phyloP scores from a whole-genome alignment of 495 filamentous ascomycete species.

The Glarea lozoyensis region DNA sequence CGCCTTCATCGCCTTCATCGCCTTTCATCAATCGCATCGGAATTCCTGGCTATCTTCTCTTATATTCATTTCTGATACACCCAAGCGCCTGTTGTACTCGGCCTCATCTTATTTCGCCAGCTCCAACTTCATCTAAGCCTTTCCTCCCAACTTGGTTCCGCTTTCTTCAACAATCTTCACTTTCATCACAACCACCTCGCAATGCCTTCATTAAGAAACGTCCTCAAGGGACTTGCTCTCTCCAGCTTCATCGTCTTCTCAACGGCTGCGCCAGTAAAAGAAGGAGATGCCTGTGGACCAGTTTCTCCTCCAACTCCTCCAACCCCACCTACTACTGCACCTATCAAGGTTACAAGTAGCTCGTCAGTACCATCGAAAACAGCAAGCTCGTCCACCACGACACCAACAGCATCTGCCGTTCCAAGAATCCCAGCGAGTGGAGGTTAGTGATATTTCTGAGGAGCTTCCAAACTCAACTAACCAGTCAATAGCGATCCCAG shows the following conservation, averaged over 20 bases:
- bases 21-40: neutral
- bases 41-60: neutral
- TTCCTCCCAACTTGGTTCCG: too few species aligned
- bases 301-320: neutral
- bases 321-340: neutral
- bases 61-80: too few species aligned
- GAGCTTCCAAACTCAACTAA: neutral
- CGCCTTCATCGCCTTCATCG: neutral
- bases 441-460: constrained; percentile 2
- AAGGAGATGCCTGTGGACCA: neutral
- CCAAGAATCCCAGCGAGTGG: constrained; percentile 8
- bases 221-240: constrained; percentile 12
- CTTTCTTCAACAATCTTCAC: neutral
- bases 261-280: neutral
- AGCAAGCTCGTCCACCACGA: constrained; percentile 1
- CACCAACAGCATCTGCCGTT: too few species aligned
- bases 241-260: constrained; percentile 2
- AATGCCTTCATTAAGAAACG: constrained; percentile 12
- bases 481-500: constrained; percentile 10
- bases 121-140: neutral
- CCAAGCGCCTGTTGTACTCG: too few species aligned
- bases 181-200: neutral
- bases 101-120: neutral
- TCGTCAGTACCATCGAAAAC: neutral
- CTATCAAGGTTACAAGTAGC: neutral